These are phyloP conservation scores for Aspergillus unguis DNA, from an alignment of 2,329 filamentous ascomycete species.

Conservation along the genomic window DNA sequence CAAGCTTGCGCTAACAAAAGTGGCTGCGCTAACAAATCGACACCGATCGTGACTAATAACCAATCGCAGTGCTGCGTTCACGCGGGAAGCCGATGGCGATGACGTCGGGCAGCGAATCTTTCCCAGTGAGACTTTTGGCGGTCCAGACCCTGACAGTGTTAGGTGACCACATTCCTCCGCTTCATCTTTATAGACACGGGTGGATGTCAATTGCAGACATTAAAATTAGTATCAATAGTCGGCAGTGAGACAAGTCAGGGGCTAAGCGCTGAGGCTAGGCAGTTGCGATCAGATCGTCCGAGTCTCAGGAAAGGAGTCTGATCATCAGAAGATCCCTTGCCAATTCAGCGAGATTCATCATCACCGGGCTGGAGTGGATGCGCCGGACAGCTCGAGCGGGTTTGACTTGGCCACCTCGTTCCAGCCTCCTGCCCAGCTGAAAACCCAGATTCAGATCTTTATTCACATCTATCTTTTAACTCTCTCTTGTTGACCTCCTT, in stretches of 20 bases:
- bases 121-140: too few relatives aligned
- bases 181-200: too few relatives aligned
- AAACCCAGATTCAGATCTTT: not conserved
- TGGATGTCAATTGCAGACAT: too few relatives aligned
- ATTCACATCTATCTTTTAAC: not conserved
- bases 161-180: too few relatives aligned
- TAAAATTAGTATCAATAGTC: too few relatives aligned
- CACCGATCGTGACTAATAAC: not conserved
- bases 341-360: not conserved
- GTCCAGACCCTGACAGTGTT: too few relatives aligned
- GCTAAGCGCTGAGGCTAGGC: too few relatives aligned
- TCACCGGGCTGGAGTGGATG: not conserved
- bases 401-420: not conserved
- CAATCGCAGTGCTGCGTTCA: not conserved
- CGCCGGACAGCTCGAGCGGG: not conserved
- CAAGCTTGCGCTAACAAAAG: not conserved
- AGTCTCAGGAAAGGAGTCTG: not conserved
- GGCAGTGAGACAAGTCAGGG: too few relatives aligned
- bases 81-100: not conserved
- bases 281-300: too few relatives aligned
- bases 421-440: not conserved
- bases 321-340: constrained; percentile 1
- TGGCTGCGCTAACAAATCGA: not conserved
- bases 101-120: not conserved
- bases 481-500: not conserved